Conservation (phyloP, 2,329 filamentous ascomycete genomes). For the Orbilia javanica region DNA sequence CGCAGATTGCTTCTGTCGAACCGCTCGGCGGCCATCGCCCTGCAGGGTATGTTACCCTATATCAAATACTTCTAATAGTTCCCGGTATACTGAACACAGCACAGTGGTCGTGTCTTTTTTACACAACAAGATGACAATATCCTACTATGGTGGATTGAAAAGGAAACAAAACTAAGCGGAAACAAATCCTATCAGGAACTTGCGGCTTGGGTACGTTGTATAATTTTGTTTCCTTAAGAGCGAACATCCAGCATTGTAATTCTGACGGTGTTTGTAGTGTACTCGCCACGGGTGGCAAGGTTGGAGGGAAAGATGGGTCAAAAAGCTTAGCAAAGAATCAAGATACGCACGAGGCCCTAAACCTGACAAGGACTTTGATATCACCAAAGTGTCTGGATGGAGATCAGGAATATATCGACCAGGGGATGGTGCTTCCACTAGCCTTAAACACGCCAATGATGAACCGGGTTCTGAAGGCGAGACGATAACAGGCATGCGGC, state of each 20-base stretch:
- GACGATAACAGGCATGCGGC: background rate
- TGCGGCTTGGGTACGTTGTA: conserved; percentile 50
- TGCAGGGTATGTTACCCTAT: background rate
- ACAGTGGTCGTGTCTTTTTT: conserved; percentile 52
- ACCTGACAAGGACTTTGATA: conserved; percentile 35
- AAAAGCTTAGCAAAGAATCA: conserved; percentile 40
- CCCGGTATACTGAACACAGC: background rate
- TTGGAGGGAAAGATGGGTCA: conserved; percentile 62
- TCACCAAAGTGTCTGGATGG: conserved; percentile 46
- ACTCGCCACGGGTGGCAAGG: conserved; percentile 58
- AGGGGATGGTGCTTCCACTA: background rate
- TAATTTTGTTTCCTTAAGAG: background rate
- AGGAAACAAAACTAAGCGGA: conserved; percentile 43
- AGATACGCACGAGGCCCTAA: conserved; percentile 23
- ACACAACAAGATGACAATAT: conserved; percentile 61
- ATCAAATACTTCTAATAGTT: background rate
- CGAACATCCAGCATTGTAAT: background rate
- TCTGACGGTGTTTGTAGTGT: conserved; percentile 39
- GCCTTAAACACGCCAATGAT: background rate
- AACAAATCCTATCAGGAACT: conserved; percentile 59
- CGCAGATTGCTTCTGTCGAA: conserved; percentile 12
- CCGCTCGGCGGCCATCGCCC: background rate
- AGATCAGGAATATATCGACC: conserved; percentile 35
- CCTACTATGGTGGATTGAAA: conserved; percentile 57
- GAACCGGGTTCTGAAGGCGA: background rate